Conservation (phyloP, 116 monocot species). For the Iris pallida region DNA sequence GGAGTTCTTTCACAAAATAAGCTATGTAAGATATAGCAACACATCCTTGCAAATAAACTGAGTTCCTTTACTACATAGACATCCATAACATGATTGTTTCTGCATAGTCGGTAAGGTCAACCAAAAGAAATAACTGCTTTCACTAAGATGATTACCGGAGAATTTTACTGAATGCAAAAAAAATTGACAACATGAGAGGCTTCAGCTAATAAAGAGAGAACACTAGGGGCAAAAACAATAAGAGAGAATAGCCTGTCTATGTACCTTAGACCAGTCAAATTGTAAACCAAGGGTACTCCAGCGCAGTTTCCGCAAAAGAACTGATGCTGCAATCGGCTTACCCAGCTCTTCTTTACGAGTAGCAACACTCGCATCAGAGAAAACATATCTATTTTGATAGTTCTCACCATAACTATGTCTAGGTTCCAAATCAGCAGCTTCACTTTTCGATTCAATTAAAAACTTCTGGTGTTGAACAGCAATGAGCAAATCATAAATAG, state of each 20-base stretch:
- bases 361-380: conserved; percentile 27
- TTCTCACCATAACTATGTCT: conserved; percentile 11
- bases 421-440: conserved; percentile 10
- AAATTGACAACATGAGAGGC: no score
- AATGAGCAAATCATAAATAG: conserved; percentile 50
- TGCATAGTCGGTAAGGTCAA: no score
- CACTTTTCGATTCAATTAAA: conserved; percentile 33
- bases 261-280: conserved; percentile 97
- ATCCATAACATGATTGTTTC: no score
- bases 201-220: no score
- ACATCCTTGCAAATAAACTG: no score
- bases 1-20: no score
- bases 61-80: no score
- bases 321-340: conserved; percentile 42
- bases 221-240: no score
- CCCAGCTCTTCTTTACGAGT: conserved; percentile 4
- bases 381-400: conserved; percentile 26
- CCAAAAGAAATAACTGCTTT: neutral
- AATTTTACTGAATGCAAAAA: no score
- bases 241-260: neutral
- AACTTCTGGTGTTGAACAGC: conserved; percentile 50
- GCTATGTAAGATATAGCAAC: no score
- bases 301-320: conserved; percentile 74
- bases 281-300: conserved; percentile 97
- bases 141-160: neutral